Percentiles rank a stretch among this genome's conserved stretches.
Conservation (phyloP, 768 basidiomycete species). For the Suillus plorans region DNA sequence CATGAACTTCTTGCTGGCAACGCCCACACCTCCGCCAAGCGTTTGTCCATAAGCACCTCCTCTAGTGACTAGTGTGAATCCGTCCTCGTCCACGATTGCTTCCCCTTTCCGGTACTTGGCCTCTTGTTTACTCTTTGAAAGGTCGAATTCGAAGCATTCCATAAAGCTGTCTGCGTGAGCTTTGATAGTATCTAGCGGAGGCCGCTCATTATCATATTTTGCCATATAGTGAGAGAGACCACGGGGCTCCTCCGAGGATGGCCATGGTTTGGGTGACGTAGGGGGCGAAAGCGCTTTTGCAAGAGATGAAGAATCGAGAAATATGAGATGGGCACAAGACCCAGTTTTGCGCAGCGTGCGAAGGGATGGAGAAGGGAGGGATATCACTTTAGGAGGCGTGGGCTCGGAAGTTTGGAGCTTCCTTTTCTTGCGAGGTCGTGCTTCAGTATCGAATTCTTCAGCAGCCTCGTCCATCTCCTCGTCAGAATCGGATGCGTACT, state of each 20-base stretch:
- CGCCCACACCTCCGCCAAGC: slow-evolving; percentile 74
- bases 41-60: slow-evolving; percentile 90
- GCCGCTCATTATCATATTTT: slow-evolving; percentile 66
- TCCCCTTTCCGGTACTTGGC: slow-evolving; percentile 79
- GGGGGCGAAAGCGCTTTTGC: slow-evolving; percentile 58
- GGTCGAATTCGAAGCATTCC: slow-evolving; percentile 66
- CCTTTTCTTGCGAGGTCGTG: slow-evolving; percentile 32
- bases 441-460: slow-evolving; percentile 3
- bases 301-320: slow-evolving; percentile 72
- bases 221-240: slow-evolving; percentile 74
- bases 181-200: slow-evolving; percentile 69
- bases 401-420: slow-evolving; percentile 22
- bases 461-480: slow-evolving; percentile 9
- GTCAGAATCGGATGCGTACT: slow-evolving; percentile 25
- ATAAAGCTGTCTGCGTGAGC: slow-evolving; percentile 81
- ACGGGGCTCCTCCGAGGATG: slow-evolving; percentile 55
- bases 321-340: slow-evolving; percentile 67
- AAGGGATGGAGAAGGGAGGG: slow-evolving; percentile 54
- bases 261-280: slow-evolving; percentile 56
- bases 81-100: slow-evolving; percentile 90
- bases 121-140: slow-evolving; percentile 55
- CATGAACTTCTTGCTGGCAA: slow-evolving; percentile 61
- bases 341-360: slow-evolving; percentile 65
- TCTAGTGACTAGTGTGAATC: slow-evolving; percentile 91
- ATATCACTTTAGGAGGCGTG: slow-evolving; percentile 50